These are phyloP conservation scores for Secale cereale DNA, from an alignment of 176 grass and related monocot species.

Conservation along the genomic window DNA sequence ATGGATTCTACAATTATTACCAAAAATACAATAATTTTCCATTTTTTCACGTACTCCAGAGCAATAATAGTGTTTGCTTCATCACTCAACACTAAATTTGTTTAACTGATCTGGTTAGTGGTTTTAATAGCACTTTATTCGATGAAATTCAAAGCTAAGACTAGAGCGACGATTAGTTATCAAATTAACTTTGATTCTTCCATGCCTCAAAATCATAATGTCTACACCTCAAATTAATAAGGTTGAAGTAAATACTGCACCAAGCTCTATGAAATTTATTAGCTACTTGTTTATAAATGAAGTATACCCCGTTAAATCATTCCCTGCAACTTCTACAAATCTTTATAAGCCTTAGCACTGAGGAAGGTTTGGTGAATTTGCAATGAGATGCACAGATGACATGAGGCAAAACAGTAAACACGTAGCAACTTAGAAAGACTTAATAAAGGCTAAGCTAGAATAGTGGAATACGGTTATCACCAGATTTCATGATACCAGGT, in stretches of 20 bases:
- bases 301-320: background rate
- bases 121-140: background rate
- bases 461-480: background rate
- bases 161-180: background rate
- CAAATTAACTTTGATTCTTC: background rate
- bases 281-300: background rate
- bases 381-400: background rate
- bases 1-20: background rate
- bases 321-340: background rate
- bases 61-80: background rate
- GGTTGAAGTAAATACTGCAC: background rate
- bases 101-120: background rate
- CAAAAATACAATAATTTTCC: background rate
- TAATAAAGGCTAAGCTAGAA: background rate
- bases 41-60: background rate
- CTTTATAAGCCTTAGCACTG: background rate
- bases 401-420: background rate
- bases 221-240: background rate
- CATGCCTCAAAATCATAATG: background rate
- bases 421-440: background rate
- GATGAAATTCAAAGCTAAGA: background rate
- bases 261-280: background rate
- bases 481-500: background rate
- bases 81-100: background rate
- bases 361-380: background rate